phyloP scores from a whole-genome alignment of 345 rosid genomes.

The Trapa incisa region DNA sequence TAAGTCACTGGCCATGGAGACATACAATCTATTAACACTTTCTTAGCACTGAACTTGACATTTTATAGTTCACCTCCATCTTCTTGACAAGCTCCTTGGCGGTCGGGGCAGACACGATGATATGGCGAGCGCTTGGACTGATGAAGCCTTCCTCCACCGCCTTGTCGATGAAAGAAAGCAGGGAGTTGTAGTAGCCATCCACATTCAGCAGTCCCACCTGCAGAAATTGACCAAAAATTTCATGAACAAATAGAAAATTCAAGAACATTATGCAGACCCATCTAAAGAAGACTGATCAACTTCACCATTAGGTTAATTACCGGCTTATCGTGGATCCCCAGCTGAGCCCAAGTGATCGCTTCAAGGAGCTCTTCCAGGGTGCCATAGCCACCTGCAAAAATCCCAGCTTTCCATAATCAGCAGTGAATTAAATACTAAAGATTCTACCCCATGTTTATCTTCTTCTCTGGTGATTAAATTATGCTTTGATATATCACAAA shows the following conservation, averaged over 20 bases:
- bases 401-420: neutral
- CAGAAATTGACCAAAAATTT: neutral
- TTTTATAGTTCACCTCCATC: conserved; percentile 37
- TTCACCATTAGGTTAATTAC: conserved; percentile 17
- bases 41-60: too few relatives aligned
- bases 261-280: too few relatives aligned
- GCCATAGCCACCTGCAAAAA: conserved; percentile 58
- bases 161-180: conserved; percentile 55
- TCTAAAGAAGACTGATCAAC: neutral
- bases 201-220: conserved; percentile 76
- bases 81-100: conserved; percentile 54
- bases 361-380: conserved; percentile 81
- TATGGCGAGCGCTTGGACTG: conserved; percentile 59
- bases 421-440: neutral
- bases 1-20: too few relatives aligned
- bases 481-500: conserved; percentile 1
- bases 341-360: conserved; percentile 81
- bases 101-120: conserved; percentile 54
- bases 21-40: too few relatives aligned
- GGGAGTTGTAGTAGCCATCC: conserved; percentile 67
- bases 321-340: conserved; percentile 77
- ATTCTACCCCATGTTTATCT: neutral
- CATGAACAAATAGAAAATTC: neutral
- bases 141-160: conserved; percentile 82
- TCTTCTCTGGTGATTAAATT: neutral